Evolutionary conservation across 2,329 filamentous ascomycete genomes (phyloP).

Genomic region (Ceratocystiopsis minuta): DNA sequence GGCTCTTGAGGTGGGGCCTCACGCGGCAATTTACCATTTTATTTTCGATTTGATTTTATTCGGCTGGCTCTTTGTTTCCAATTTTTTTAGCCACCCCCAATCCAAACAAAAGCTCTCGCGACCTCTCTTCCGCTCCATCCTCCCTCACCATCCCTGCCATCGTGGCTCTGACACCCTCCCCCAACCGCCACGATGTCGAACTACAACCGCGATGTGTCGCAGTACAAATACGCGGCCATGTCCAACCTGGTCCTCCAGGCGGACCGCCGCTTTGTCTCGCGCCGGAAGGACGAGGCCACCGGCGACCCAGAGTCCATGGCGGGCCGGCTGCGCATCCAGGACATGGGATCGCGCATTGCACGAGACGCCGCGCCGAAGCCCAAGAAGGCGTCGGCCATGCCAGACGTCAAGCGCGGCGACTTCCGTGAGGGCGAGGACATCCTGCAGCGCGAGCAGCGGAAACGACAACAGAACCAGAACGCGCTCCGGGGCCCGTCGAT

Average conservation of each 20-base stretch:
- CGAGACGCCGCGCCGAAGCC: constrained; percentile 65
- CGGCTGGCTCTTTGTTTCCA: constrained; percentile 2
- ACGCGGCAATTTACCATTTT: background rate
- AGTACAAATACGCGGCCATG: constrained; percentile 99
- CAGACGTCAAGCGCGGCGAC: constrained; percentile 55
- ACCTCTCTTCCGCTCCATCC: background rate
- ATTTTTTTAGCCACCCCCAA: constrained; percentile 2
- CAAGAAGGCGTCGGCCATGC: constrained; percentile 53
- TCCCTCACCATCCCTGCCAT: no score
- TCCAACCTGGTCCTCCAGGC: constrained; percentile 99
- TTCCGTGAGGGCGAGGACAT: constrained; percentile 71
- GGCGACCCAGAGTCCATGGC: constrained; percentile 96
- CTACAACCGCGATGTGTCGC: constrained; percentile 66
- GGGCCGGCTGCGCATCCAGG: constrained; percentile 76
- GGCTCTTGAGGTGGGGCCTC: no score
- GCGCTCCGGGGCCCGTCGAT: constrained; percentile 56
- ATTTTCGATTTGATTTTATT: constrained; percentile 4
- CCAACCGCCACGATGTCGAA: constrained; percentile 41
- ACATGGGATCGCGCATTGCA: constrained; percentile 78
- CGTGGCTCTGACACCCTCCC: background rate
- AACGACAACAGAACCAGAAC: constrained; percentile 57
- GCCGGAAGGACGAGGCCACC: constrained; percentile 84
- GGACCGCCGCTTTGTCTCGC: constrained; percentile 86
- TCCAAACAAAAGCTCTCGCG: background rate
- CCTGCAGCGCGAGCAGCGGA: constrained; percentile 65